Evolutionary conservation across 176 grass and related monocot genomes (phyloP).

Genomic region (Triticum dicoccoides): DNA sequence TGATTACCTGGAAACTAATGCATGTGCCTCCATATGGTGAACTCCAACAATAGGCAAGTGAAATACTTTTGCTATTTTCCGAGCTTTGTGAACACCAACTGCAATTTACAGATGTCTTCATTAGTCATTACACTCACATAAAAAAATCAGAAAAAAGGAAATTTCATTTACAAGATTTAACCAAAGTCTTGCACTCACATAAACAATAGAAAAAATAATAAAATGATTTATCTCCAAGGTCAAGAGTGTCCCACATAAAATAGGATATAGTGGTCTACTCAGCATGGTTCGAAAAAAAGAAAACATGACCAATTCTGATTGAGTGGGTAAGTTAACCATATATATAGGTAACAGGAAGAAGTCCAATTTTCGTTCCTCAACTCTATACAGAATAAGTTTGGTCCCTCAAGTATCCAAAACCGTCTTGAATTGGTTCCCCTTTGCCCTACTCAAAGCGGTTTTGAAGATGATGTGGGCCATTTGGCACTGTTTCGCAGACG

Average conservation of each 20-base stretch:
- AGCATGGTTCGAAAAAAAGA: not conserved
- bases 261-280: not conserved
- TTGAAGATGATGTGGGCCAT: not conserved
- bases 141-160: not conserved
- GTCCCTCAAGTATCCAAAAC: not conserved
- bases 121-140: not conserved
- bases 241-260: not conserved
- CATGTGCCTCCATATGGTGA: slow-evolving; percentile 97
- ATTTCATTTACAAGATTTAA: not conserved
- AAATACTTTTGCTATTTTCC: slow-evolving; percentile 69
- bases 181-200: not conserved
- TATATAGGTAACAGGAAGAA: not conserved
- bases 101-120: slow-evolving; percentile 28
- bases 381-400: not conserved
- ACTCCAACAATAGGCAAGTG: slow-evolving; percentile 78
- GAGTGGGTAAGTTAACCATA: not conserved
- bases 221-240: not conserved
- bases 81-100: slow-evolving; percentile 95
- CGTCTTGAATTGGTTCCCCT: not conserved
- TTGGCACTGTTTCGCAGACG: not conserved
- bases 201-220: not conserved
- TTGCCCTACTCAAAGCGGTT: not conserved
- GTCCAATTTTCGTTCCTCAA: not conserved
- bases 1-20: slow-evolving; percentile 88
- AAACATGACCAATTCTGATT: slow-evolving; percentile 5